Conservation (phyloP, 352 stramenopile species). For the Nothophytophthora sp. region DNA sequence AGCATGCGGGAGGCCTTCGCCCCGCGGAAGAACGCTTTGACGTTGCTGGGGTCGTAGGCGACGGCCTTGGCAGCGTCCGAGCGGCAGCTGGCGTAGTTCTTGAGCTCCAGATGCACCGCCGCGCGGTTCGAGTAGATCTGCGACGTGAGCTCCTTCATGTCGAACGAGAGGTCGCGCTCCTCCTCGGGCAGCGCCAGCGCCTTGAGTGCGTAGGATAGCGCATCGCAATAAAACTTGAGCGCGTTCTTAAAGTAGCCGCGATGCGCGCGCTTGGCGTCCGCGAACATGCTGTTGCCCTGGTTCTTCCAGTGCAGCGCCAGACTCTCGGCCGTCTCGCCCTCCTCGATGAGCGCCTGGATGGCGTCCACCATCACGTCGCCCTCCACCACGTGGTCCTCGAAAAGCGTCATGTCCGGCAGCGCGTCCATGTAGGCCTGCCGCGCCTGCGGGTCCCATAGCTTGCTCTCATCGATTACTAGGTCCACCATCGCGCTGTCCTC, state of each 20-base stretch:
- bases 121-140: constrained; percentile 84
- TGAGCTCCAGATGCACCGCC: constrained; percentile 80
- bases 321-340: constrained; percentile 85
- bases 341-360: constrained; percentile 86
- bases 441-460: constrained; percentile 75
- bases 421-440: constrained; percentile 87
- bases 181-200: constrained; percentile 61
- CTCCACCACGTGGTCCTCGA: constrained; percentile 88
- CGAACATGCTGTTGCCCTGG: constrained; percentile 87
- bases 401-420: constrained; percentile 87
- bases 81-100: constrained; percentile 86
- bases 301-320: constrained; percentile 89
- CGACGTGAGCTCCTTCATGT: constrained; percentile 73
- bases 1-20: constrained; percentile 84
- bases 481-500: constrained; percentile 62
- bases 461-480: constrained; percentile 87
- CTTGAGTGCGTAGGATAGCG: constrained; percentile 77
- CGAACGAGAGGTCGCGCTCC: constrained; percentile 56
- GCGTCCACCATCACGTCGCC: constrained; percentile 86
- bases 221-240: constrained; percentile 81
- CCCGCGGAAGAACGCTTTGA: constrained; percentile 87
- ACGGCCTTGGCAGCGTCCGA: constrained; percentile 79
- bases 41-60: constrained; percentile 61
- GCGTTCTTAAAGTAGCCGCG: constrained; percentile 73
- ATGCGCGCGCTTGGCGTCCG: constrained; percentile 70